Conservation (phyloP, 768 basidiomycete genomes). For the Macrocybe gigantea region DNA sequence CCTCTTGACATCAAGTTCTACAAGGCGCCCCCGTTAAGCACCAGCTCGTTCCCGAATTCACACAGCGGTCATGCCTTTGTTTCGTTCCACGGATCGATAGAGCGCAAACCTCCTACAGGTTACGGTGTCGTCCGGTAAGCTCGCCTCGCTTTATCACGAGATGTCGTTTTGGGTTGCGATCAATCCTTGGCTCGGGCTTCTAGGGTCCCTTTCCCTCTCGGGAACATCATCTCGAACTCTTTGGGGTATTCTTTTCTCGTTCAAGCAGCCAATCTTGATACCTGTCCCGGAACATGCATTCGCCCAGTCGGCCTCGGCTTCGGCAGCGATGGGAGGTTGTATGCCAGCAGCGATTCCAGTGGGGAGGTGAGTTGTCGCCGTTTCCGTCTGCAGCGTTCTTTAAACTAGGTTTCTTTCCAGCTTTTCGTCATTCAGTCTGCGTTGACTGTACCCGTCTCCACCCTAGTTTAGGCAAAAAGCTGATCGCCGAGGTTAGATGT, state of each 20-base stretch:
- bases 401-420: neutral
- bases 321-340: slow-evolving; percentile 25
- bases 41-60: slow-evolving; percentile 19
- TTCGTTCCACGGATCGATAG: slow-evolving; percentile 40
- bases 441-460: neutral
- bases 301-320: slow-evolving; percentile 40
- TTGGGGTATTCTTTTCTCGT: slow-evolving; percentile 26
- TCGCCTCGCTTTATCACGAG: neutral
- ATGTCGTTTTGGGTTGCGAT: neutral
- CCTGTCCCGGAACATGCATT: slow-evolving; percentile 36
- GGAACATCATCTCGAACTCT: neutral
- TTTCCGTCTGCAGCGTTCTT: neutral
- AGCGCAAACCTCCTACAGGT: slow-evolving; percentile 36
- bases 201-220: slow-evolving; percentile 22
- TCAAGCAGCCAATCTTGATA: slow-evolving; percentile 30
- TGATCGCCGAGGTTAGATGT: neutral
- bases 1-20: slow-evolving; percentile 43
- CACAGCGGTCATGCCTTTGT: slow-evolving; percentile 32
- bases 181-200: neutral
- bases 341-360: slow-evolving; percentile 36
- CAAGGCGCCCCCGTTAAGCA: slow-evolving; percentile 5
- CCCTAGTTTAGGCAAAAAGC: neutral
- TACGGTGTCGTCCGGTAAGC: slow-evolving; percentile 38
- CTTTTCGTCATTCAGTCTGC: slow-evolving; percentile 3
- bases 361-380: slow-evolving; percentile 28